These are phyloP conservation scores for Sabuloglossum arenarium DNA, from an alignment of 495 filamentous ascomycete species.

Conservation along the genomic window DNA sequence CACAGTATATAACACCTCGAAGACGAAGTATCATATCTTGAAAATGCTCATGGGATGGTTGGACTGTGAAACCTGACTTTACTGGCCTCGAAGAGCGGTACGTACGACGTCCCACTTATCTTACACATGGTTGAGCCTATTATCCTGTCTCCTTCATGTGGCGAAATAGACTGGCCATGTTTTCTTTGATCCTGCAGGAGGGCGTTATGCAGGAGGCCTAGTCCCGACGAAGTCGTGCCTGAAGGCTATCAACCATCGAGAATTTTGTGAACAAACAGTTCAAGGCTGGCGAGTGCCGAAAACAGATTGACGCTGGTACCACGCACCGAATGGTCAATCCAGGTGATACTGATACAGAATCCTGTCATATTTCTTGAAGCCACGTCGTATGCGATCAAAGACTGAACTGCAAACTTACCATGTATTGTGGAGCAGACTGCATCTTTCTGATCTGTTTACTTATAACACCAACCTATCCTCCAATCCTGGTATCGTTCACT, in stretches of 20 bases:
- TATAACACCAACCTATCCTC: slow-evolving; percentile 1
- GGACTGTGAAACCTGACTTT: background rate
- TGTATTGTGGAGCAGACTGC: background rate
- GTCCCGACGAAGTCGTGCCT: background rate
- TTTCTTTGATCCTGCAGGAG: slow-evolving; percentile 1
- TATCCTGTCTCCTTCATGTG: background rate
- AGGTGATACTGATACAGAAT: background rate
- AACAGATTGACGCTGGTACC: background rate
- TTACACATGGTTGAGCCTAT: slow-evolving; percentile 1
- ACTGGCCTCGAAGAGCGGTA: background rate
- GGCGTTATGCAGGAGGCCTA: slow-evolving; percentile 2
- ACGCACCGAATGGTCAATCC: background rate
- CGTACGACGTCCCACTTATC: background rate
- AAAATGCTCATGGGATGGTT: background rate
- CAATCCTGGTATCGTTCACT: background rate
- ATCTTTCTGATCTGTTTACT: slow-evolving; percentile 1
- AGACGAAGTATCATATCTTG: background rate
- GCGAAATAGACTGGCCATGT: background rate
- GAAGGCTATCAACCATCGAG: background rate
- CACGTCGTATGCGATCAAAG: slow-evolving; percentile 2
- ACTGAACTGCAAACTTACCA: background rate
- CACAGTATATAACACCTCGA: background rate
- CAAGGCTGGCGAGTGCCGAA: slow-evolving; percentile 1
- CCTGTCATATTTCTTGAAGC: background rate
- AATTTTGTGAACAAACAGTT: background rate